Conservation (phyloP, 441 rosid species). For the Syzygium malaccense region DNA sequence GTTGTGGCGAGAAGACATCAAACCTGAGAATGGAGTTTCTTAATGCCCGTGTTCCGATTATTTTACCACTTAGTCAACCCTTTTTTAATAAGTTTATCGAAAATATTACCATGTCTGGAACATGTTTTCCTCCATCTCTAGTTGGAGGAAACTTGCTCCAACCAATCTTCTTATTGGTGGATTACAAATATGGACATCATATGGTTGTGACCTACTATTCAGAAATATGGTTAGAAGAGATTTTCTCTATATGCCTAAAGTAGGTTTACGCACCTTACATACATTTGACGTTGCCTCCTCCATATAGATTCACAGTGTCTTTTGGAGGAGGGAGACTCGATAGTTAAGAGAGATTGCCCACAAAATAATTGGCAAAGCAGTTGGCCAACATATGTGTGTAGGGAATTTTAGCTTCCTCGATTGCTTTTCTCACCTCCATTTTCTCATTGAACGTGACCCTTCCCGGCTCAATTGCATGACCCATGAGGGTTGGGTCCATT, state of each 20-base stretch:
- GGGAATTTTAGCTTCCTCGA: not conserved
- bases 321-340: not conserved
- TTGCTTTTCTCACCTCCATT: not conserved
- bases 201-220: too few species aligned
- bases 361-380: not conserved
- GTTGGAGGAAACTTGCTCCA: not conserved
- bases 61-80: not conserved
- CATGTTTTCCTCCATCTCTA: not conserved
- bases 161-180: not conserved
- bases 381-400: not conserved
- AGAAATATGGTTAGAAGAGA: too few species aligned
- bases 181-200: not conserved
- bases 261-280: not conserved
- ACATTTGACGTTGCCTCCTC: not conserved
- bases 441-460: not conserved
- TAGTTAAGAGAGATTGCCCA: not conserved
- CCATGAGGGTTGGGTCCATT: not conserved
- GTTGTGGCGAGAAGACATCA: not conserved
- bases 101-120: not conserved
- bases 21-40: too few species aligned
- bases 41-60: not conserved
- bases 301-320: not conserved
- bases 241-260: not conserved
- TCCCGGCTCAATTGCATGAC: not conserved
- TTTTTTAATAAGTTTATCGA: not conserved